These are phyloP conservation scores for Leishmania tarentolae DNA, from an alignment of 208 protist species.

Conservation along the genomic window DNA sequence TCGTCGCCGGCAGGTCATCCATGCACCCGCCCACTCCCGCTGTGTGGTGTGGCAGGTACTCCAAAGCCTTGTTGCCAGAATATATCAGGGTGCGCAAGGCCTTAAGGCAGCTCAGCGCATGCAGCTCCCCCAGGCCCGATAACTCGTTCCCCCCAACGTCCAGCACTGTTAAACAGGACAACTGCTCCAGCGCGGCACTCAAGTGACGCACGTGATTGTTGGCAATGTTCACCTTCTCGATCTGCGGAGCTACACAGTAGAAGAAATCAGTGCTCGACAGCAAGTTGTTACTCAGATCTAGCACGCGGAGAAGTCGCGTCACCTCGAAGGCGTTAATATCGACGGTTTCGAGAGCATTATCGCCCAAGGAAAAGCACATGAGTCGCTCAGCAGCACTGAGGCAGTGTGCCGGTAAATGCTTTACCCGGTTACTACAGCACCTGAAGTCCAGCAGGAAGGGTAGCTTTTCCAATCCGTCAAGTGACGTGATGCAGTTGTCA, in stretches of 20 bases:
- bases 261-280: slow-evolving; percentile 51
- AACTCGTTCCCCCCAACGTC: slow-evolving; percentile 25
- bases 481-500: slow-evolving; percentile 54
- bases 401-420: slow-evolving; percentile 23
- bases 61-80: slow-evolving; percentile 36
- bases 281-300: slow-evolving; percentile 69
- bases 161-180: slow-evolving; percentile 31
- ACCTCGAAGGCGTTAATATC: slow-evolving; percentile 48
- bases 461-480: slow-evolving; percentile 54
- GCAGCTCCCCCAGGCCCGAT: slow-evolving; percentile 23
- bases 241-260: slow-evolving; percentile 41
- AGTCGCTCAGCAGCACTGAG: slow-evolving; percentile 33
- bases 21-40: neutral
- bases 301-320: slow-evolving; percentile 39
- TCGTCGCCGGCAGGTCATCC: neutral
- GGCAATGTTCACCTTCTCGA: slow-evolving; percentile 62
- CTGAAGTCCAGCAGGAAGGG: slow-evolving; percentile 67
- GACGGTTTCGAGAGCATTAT: slow-evolving; percentile 42
- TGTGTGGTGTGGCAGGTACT: slow-evolving; percentile 3
- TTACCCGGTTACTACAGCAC: slow-evolving; percentile 52
- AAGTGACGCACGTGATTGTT: slow-evolving; percentile 56
- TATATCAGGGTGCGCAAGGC: slow-evolving; percentile 45
- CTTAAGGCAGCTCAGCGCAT: slow-evolving; percentile 14
- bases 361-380: slow-evolving; percentile 43
- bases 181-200: slow-evolving; percentile 36